A percentile compares a stretch with the other conserved stretches of the same genome.
Evolutionary conservation across 2,329 filamentous ascomycete species (phyloP).

Genomic region (Alternaria alternata): DNA sequence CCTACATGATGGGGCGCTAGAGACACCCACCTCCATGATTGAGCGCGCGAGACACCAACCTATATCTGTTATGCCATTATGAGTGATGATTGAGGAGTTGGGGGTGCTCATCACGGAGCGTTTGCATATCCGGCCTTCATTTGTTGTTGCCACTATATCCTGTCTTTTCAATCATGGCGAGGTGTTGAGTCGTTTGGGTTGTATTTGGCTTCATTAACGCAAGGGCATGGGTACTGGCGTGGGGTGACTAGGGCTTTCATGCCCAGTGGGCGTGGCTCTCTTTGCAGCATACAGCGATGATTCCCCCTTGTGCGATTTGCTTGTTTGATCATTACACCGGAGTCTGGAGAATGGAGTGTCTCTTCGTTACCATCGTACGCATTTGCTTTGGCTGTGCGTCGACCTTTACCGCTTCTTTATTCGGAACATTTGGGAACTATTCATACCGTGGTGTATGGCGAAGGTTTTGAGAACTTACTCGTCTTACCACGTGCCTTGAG

Average conservation of each 20-base stretch:
- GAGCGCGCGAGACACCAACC: slow-evolving; percentile 37
- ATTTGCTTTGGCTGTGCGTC: slow-evolving; percentile 7
- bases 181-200: slow-evolving; percentile 49
- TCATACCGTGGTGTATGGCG: slow-evolving; percentile 17
- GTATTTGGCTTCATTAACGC: slow-evolving; percentile 43
- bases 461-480: background rate
- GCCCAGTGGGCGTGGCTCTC: slow-evolving; percentile 48
- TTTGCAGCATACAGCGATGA: slow-evolving; percentile 56
- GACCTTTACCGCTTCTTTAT: background rate
- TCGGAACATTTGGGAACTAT: slow-evolving; percentile 4
- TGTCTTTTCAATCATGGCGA: slow-evolving; percentile 54
- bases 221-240: slow-evolving; percentile 53
- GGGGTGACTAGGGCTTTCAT: slow-evolving; percentile 43
- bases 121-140: slow-evolving; percentile 42
- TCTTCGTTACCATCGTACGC: slow-evolving; percentile 17
- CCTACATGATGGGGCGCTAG: slow-evolving; percentile 53
- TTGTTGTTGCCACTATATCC: slow-evolving; percentile 49
- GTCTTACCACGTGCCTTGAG: background rate
- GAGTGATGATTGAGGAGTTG: slow-evolving; percentile 49
- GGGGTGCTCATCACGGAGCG: slow-evolving; percentile 40
- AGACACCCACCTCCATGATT: slow-evolving; percentile 41
- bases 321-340: slow-evolving; percentile 39
- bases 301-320: slow-evolving; percentile 54
- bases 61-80: slow-evolving; percentile 37
- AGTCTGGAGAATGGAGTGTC: slow-evolving; percentile 31